A percentile compares a stretch with the other conserved stretches of the same genome.
Conservation (phyloP, 2,329 filamentous ascomycete species). For the Cadophora luteo-olivacea region DNA sequence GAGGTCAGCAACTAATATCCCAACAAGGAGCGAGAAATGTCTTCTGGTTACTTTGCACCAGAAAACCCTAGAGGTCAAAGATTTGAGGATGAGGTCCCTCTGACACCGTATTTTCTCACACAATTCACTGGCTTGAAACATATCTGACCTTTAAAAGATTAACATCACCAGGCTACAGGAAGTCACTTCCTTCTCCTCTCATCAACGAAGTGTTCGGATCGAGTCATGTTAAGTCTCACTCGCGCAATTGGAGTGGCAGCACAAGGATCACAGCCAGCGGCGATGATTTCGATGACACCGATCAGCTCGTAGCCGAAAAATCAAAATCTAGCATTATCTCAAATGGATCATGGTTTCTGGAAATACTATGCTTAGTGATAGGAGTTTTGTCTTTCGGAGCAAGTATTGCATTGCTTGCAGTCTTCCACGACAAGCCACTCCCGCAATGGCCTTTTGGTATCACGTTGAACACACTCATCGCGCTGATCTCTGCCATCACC, state of each 20-base stretch:
- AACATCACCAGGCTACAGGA: slow-evolving; percentile 3
- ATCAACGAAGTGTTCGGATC: slow-evolving; percentile 4
- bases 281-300: slow-evolving; percentile 7
- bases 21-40: background rate
- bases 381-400: slow-evolving; percentile 12
- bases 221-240: background rate
- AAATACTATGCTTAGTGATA: slow-evolving; percentile 14
- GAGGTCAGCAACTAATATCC: no score
- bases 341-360: slow-evolving; percentile 12
- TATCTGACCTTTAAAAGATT: background rate
- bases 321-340: background rate
- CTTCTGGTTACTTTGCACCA: background rate
- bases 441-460: slow-evolving; percentile 18
- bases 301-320: slow-evolving; percentile 4
- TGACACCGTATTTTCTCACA: background rate
- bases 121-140: no score
- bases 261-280: background rate
- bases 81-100: slow-evolving; percentile 6
- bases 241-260: slow-evolving; percentile 9
- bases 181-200: background rate
- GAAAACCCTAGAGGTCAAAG: background rate
- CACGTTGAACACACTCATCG: slow-evolving; percentile 22
- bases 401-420: slow-evolving; percentile 10
- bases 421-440: slow-evolving; percentile 16
- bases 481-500: slow-evolving; percentile 20